These are phyloP conservation scores for Pseudopithomyces chartarum DNA, from an alignment of 2,329 filamentous ascomycete species.

Conservation along the genomic window DNA sequence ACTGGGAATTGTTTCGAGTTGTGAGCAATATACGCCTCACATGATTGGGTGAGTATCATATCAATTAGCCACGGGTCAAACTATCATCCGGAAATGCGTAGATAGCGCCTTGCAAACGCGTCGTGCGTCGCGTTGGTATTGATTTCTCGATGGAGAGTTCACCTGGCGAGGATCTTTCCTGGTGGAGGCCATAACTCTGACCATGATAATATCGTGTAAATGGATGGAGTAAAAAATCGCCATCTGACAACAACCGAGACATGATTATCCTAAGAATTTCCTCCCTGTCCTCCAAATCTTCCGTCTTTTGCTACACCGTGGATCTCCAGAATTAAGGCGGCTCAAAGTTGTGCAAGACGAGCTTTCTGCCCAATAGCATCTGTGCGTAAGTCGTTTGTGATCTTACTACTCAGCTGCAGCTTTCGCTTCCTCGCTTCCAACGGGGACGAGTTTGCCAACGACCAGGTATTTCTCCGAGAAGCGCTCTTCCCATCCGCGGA, in stretches of 20 bases:
- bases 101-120: too few relatives aligned
- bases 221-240: too few relatives aligned
- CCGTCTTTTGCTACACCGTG: too few relatives aligned
- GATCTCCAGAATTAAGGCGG: not conserved
- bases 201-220: too few relatives aligned
- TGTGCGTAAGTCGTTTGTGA: not conserved
- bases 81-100: not conserved
- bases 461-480: slow-evolving; percentile 94
- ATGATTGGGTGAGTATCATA: not conserved
- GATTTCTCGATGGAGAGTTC: too few relatives aligned
- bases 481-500: slow-evolving; percentile 90
- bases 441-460: slow-evolving; percentile 82
- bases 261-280: too few relatives aligned
- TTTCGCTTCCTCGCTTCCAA: slow-evolving; percentile 59
- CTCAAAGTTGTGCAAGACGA: not conserved
- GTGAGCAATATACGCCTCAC: not conserved
- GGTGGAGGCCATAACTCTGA: too few relatives aligned
- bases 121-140: too few relatives aligned
- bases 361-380: not conserved
- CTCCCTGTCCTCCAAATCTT: too few relatives aligned
- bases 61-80: not conserved
- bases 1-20: not conserved
- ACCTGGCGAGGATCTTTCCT: too few relatives aligned
- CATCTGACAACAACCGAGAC: too few relatives aligned
- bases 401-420: slow-evolving; percentile 34